phyloP scores from a whole-genome alignment of 2,329 filamentous ascomycete species.

The Fusarium odoratissimum region DNA sequence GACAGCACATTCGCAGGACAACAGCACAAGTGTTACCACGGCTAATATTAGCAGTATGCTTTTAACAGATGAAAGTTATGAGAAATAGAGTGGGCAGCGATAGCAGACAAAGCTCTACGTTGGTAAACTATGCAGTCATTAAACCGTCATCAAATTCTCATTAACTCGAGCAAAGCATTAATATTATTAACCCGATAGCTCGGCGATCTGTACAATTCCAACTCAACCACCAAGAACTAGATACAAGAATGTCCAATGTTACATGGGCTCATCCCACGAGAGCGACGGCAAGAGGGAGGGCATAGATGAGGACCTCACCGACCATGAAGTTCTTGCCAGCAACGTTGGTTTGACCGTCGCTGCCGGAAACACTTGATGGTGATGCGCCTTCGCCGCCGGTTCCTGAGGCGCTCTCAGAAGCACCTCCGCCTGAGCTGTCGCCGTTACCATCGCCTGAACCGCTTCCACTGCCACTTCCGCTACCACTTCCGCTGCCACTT shows the following conservation, averaged over 20 bases:
- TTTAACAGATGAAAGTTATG: accelerated
- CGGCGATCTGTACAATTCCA: not conserved
- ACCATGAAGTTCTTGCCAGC: not conserved
- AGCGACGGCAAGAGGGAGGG: not conserved
- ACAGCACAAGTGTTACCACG: not conserved
- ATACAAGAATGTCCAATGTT: not conserved
- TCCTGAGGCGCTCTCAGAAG: not conserved
- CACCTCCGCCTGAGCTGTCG: not conserved
- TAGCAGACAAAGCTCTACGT: not conserved
- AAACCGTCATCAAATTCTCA: not conserved
- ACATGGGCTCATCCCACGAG: not conserved
- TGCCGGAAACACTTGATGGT: not conserved
- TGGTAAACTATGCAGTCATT: accelerated
- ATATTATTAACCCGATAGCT: not conserved
- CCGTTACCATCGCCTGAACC: not conserved
- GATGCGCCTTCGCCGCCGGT: not conserved
- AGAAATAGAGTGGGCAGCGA: accelerated
- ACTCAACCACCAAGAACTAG: not conserved
- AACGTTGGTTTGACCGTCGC: not conserved
- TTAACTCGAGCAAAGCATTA: not conserved
- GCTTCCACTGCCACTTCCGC: not conserved
- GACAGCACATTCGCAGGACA: no score
- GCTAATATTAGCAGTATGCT: accelerated
- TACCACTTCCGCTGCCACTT: not conserved
- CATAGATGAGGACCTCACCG: not conserved